These are phyloP conservation scores for Penicillium sp. DNA, from an alignment of 2,329 filamentous ascomycete genomes.

Conservation along the genomic window DNA sequence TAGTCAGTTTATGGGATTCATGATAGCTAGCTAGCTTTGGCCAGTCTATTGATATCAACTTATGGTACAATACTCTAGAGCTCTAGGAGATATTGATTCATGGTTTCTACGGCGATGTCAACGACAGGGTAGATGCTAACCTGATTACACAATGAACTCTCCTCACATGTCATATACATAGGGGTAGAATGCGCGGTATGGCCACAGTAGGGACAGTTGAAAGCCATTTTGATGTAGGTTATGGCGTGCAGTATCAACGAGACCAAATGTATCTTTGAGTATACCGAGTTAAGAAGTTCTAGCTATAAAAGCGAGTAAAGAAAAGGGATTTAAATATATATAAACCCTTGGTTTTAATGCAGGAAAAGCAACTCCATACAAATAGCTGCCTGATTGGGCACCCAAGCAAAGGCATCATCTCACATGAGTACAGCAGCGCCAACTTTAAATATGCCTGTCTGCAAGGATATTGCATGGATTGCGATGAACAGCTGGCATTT, in stretches of 20 bases:
- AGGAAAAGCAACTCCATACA: neutral
- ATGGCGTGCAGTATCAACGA: neutral
- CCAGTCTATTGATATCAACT: neutral
- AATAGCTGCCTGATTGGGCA: conserved; percentile 16
- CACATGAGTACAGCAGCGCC: neutral
- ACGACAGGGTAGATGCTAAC: conserved; percentile 1
- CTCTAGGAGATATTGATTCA: neutral
- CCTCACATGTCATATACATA: conserved; percentile 6
- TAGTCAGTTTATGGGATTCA: neutral
- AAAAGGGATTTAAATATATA: conserved; percentile 29
- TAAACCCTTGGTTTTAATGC: neutral
- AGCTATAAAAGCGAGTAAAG: neutral
- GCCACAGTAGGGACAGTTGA: conserved; percentile 13
- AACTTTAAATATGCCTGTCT: neutral
- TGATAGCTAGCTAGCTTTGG: neutral
- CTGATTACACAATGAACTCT: conserved; percentile 10
- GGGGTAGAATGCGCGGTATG: conserved; percentile 6
- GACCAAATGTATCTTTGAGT: neutral
- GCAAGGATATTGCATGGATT: neutral
- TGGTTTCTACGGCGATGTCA: neutral
- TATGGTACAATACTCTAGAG: neutral
- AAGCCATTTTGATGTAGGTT: conserved; percentile 5
- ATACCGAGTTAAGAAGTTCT: conserved; percentile 30
- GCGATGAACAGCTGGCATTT: neutral
- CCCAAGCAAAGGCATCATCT: neutral